Conservation (phyloP, 192 early-diverging fungal species). For the Bifiguratus adelaidae region DNA sequence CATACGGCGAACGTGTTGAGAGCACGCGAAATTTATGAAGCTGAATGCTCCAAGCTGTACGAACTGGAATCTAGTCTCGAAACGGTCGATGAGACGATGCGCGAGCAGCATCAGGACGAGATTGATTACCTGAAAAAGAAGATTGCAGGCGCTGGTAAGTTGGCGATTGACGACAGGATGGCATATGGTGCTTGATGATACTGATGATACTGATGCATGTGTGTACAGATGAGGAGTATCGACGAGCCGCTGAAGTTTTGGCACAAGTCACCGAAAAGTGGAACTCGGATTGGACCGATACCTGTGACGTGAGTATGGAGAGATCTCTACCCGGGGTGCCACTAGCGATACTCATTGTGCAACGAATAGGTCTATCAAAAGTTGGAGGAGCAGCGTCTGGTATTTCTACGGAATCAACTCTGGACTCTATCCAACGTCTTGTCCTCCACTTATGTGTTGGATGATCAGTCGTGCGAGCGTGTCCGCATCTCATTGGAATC, state of each 20-base stretch:
- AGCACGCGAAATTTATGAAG: background rate
- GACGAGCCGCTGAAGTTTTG: conserved; percentile 18
- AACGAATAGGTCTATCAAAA: conserved; percentile 43
- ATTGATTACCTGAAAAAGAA: background rate
- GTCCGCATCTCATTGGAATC: conserved; percentile 55
- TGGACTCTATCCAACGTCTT: conserved; percentile 70
- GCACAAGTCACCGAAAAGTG: conserved; percentile 28
- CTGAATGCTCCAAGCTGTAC: background rate
- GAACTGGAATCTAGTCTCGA: background rate
- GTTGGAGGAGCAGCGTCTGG: conserved; percentile 61
- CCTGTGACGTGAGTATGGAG: conserved; percentile 34
- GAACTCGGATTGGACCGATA: conserved; percentile 34
- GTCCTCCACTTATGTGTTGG: conserved; percentile 49
- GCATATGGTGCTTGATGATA: background rate
- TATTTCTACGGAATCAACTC: conserved; percentile 50
- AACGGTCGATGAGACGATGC: background rate
- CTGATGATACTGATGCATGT: background rate
- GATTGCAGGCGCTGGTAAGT: background rate
- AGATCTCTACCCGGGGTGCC: too few species aligned
- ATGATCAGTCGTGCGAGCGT: conserved; percentile 67
- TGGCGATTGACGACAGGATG: background rate
- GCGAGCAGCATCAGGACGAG: background rate
- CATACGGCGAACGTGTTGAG: background rate
- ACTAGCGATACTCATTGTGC: background rate
- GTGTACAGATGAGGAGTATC: conserved; percentile 34